Conservation (phyloP, 1,284 basidiomycete genomes). For the Ustilago nuda region DNA sequence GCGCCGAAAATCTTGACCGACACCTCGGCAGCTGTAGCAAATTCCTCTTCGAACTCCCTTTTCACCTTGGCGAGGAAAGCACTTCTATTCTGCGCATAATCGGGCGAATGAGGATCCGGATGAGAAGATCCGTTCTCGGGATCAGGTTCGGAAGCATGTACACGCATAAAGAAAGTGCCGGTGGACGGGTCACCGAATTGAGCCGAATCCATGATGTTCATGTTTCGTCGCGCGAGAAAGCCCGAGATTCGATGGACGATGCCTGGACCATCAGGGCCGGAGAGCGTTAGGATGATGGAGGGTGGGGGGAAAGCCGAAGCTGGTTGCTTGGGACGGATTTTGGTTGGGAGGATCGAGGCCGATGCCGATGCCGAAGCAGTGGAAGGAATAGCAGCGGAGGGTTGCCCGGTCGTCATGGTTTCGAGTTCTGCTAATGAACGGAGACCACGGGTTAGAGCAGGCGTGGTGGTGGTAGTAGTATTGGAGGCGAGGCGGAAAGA, state of each 20-base stretch:
- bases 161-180: conserved; percentile 67
- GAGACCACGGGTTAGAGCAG: conserved; percentile 30
- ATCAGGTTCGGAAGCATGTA: conserved; percentile 57
- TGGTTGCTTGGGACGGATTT: conserved; percentile 46
- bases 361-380: conserved; percentile 14
- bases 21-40: conserved; percentile 47
- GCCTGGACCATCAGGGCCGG: conserved; percentile 64
- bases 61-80: conserved; percentile 46
- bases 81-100: conserved; percentile 36
- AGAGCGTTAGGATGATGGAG: conserved; percentile 65
- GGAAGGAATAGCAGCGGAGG: conserved; percentile 49
- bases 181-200: conserved; percentile 66
- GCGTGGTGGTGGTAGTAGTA: background rate
- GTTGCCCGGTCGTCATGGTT: conserved; percentile 34
- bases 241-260: conserved; percentile 63
- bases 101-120: conserved; percentile 30
- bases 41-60: conserved; percentile 58
- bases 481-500: conserved; percentile 1
- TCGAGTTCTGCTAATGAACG: conserved; percentile 58
- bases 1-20: conserved; percentile 59
- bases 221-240: conserved; percentile 57
- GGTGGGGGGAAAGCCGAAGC: conserved; percentile 71
- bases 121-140: conserved; percentile 31
- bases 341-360: conserved; percentile 35
- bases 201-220: conserved; percentile 67